Evolutionary conservation across 768 basidiomycete species (phyloP), one percentile per base, ranked within the genome.

Genomic region (Leccinellum luteum): DNA sequence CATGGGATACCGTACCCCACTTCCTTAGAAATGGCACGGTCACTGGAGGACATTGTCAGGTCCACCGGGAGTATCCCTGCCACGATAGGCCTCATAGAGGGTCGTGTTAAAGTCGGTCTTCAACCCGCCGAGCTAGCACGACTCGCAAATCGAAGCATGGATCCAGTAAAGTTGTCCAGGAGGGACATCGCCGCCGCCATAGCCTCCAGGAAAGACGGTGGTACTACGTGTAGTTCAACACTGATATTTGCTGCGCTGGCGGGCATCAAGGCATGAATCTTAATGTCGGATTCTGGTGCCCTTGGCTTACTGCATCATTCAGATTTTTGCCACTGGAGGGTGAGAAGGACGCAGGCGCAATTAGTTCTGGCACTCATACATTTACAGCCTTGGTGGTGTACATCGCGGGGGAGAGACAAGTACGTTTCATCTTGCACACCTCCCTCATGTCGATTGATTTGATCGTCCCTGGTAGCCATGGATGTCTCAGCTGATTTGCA

Each of bases 311-410:
- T 10, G 31, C 23, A 34, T 35, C 34, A 28, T 12, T n/a, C 62
- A 93, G 90, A 81, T 93, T 10, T 94, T 95, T 73, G 85, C 90
- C 17, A 99, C 96, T 2, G 96, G 96, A 66, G 96, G 95, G 90
- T 90, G 71, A 74, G 81, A 51, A 54, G 27, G 31, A n/a, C 34
- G 48, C 41, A 32, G 47, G 53, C 6, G 14, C n/a, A n/a, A 28
- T 28, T 41, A 19, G 44, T 50, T 14, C 6, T 12, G 38, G 21
- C 19, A 12, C 61, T 61, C 54, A 64, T 60, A 25, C 38, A 43
- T 48, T 57, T 27, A 6, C 54, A 87, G 86, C 12, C 81, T 94
- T 19, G 93, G 92, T 9, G 93, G 93, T 45, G 94, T 94, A 3
- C 94, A 90, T 70, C 79, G 89, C 1, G 86, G 86, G 9, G 90